Evolutionary conservation across 1,284 basidiomycete genomes (phyloP).

Genomic region (Ustilago cynodontis): DNA sequence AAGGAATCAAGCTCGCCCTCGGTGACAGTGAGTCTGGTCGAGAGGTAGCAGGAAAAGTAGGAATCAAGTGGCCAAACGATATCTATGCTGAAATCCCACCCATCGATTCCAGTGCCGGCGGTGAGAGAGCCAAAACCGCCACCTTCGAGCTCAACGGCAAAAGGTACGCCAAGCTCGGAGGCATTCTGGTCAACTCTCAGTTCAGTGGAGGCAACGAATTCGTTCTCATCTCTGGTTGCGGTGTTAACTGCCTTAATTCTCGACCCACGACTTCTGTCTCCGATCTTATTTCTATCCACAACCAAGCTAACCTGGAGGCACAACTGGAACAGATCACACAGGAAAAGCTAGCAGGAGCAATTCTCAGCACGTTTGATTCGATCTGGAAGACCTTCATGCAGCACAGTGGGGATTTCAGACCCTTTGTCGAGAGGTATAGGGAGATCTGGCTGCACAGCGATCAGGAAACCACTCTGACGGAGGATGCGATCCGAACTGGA

Average conservation of each 20-base stretch:
- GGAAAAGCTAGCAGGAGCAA: conserved; percentile 82
- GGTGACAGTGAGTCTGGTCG: conserved; percentile 73
- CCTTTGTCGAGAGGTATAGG: conserved; percentile 75
- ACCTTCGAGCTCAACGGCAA: conserved; percentile 67
- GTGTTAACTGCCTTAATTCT: conserved; percentile 86
- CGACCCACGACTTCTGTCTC: conserved; percentile 85
- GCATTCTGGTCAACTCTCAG: conserved; percentile 90
- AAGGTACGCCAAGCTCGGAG: conserved; percentile 71
- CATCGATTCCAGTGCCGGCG: conserved; percentile 71
- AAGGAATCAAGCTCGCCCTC: conserved; percentile 76
- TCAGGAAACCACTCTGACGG: conserved; percentile 37
- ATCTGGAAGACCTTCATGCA: conserved; percentile 83
- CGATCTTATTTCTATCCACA: conserved; percentile 74
- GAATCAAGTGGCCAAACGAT: conserved; percentile 98
- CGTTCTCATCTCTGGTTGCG: conserved; percentile 85
- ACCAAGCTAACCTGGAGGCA: conserved; percentile 75
- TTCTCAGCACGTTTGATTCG: conserved; percentile 81
- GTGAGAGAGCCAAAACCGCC: conserved; percentile 69
- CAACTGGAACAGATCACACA: conserved; percentile 74
- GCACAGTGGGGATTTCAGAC: conserved; percentile 68
- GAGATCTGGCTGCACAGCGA: conserved; percentile 87
- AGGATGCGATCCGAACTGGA: conserved; percentile 27
- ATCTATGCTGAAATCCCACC: conserved; percentile 79
- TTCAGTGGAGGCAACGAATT: conserved; percentile 79
- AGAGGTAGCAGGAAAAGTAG: conserved; percentile 74